Evolutionary conservation across 257 asterid species (phyloP), one percentile per base, ranked within the genome.

Genomic region (Solanum medicagineum): DNA sequence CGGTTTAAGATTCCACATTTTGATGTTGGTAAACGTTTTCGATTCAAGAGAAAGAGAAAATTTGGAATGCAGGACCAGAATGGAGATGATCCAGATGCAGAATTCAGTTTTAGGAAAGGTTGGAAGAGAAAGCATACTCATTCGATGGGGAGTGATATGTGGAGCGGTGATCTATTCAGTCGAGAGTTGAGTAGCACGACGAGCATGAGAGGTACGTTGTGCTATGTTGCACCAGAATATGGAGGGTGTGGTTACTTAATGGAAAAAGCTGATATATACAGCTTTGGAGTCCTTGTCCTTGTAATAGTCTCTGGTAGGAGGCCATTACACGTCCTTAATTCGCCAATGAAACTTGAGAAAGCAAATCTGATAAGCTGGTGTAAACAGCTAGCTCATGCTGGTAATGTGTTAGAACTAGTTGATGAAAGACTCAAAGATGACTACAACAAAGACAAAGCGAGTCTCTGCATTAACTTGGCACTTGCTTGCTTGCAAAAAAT

Each of bases 131-230:
- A 93, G 86, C 83, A 87, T n/a, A 85, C 91, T 0, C 94, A 57
- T 55, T 94, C 95, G 0, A 84, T 88, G 66, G 92, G 92, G 26
- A 93, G 97, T 54, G 99, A 92, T 1, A 88, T 92, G 93, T 93
- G 94, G 90, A 95, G 98, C 9, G 98, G 97, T 20, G 98, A 97
- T 91, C 86, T 92, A n/a, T 94, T 94, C 57, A 97, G 99, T 85
- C 90, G 98, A n/a, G 99, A 95, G 53, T 74, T 97, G 44, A 94
- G 99, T 81, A 97, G 99, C 96, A 94, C 98, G 3, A 97, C 98
- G 13, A 97, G 99, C 89, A 95, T 95, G 99, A 92, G 99, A 85
- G 99, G 99, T 24, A 97, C 99, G 6, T 84, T 94, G 32, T 97
- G 99, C 70, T 97, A 97, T 49, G 93, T 93, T 2, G 99, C 99